Conservation (phyloP, 2,329 filamentous ascomycete species). For the Chaetomiaceae sp. region DNA sequence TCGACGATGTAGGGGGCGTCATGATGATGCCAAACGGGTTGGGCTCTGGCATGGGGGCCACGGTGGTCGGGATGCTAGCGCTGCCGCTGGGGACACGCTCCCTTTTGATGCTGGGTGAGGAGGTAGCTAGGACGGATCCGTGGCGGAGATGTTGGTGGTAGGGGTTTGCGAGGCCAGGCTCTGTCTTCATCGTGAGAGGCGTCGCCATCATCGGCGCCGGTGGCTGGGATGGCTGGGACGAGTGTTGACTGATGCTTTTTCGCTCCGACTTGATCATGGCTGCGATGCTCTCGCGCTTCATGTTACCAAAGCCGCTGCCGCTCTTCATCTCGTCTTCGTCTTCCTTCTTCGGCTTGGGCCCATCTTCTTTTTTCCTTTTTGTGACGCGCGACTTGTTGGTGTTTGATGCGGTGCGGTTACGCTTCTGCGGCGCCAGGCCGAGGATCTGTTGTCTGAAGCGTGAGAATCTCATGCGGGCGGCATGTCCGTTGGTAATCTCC, state of each 20-base stretch:
- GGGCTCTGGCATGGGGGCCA: slow-evolving; percentile 4
- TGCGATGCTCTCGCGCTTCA: slow-evolving; percentile 7
- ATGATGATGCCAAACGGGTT: slow-evolving; percentile 4
- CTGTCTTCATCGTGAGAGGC: slow-evolving; percentile 8
- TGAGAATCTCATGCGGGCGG: slow-evolving; percentile 56
- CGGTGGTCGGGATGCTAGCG: neutral
- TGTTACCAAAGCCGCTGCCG: slow-evolving; percentile 9
- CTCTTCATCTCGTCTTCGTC: neutral
- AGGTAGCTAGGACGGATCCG: neutral
- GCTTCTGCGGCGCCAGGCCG: slow-evolving; percentile 44
- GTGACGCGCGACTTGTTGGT: slow-evolving; percentile 42
- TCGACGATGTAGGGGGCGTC: neutral
- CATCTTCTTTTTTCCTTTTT: slow-evolving; percentile 41
- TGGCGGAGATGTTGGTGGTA: slow-evolving; percentile 2
- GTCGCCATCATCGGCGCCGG: slow-evolving; percentile 9
- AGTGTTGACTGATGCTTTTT: neutral
- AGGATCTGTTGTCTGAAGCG: slow-evolving; percentile 46
- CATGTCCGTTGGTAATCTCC: slow-evolving; percentile 55
- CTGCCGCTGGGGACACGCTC: slow-evolving; percentile 2
- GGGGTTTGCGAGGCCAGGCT: slow-evolving; percentile 4
- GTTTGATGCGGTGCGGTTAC: slow-evolving; percentile 37
- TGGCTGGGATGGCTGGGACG: slow-evolving; percentile 1
- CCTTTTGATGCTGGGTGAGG: slow-evolving; percentile 13
- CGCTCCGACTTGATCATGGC: slow-evolving; percentile 14
- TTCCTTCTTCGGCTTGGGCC: slow-evolving; percentile 26